Percentiles rank a stretch among this genome's conserved stretches.
These are phyloP conservation scores for Kazachstania sp. DNA, from an alignment of 1,139 yeast species.

Conservation along the genomic window DNA sequence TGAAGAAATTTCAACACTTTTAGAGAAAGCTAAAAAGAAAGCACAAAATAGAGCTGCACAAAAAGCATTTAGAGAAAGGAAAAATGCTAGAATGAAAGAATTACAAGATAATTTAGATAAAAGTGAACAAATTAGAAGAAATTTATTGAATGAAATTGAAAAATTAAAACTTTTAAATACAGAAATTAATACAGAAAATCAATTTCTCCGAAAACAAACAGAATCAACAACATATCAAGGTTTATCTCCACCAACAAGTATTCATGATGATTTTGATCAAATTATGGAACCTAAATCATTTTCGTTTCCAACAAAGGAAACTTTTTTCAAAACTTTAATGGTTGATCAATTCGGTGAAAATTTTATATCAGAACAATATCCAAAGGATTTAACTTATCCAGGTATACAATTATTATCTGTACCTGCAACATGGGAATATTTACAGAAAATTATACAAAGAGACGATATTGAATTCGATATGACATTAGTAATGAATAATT, in stretches of 20 bases:
- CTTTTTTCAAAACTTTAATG: conserved; percentile 14
- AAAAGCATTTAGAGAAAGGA: conserved; percentile 79
- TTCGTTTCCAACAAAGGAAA: conserved; percentile 26
- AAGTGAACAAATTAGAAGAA: conserved; percentile 53
- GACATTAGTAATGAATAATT: conserved; percentile 45
- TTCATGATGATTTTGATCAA: neutral
- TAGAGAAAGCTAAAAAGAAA: conserved; percentile 42
- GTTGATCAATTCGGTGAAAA: neutral
- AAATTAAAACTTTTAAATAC: conserved; percentile 41
- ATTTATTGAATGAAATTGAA: conserved; percentile 47
- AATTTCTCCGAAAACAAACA: conserved; percentile 6
- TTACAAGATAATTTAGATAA: conserved; percentile 51
- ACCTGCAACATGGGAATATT: conserved; percentile 78
- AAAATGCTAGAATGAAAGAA: conserved; percentile 65
- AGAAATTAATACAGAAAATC: conserved; percentile 33
- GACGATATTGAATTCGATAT: conserved; percentile 44
- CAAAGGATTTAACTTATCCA: neutral
- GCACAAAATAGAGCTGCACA: conserved; percentile 90
- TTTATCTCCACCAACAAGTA: neutral
- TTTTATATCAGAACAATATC: neutral
- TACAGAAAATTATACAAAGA: conserved; percentile 39
- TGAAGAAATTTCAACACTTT: no score
- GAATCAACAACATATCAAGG: neutral
- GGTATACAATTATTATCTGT: conserved; percentile 44
- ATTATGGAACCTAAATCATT: conserved; percentile 5